Evolutionary conservation across 805 yeast genomes (phyloP).

Genomic region (baker's yeast (Saccharomyces cerevisiae)): DNA sequence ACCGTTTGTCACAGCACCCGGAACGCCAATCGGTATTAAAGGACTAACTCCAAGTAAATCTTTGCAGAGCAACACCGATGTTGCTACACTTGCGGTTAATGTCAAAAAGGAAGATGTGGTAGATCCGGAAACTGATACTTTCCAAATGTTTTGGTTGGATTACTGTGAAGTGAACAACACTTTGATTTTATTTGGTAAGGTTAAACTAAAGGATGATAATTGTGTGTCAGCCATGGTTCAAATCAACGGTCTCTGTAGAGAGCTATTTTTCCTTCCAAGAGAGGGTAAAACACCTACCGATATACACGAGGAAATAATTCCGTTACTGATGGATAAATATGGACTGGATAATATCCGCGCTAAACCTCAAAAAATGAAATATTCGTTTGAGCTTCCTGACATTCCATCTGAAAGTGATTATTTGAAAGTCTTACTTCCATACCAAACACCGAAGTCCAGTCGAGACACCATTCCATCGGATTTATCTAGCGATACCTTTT

Average conservation of each 20-base stretch:
- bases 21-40: conserved; percentile 18
- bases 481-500: conserved; percentile 66
- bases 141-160: conserved; percentile 86
- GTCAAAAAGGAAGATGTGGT: conserved; percentile 27
- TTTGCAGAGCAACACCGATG: conserved; percentile 3
- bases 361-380: conserved; percentile 64
- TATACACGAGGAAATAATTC: conserved; percentile 68
- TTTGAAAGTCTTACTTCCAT: conserved; percentile 70
- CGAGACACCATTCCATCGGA: conserved; percentile 48
- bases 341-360: conserved; percentile 58
- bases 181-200: conserved; percentile 73
- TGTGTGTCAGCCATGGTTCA: conserved; percentile 71
- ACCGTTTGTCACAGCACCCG: conserved; percentile 30
- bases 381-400: conserved; percentile 79
- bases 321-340: conserved; percentile 52
- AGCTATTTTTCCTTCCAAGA: conserved; percentile 72
- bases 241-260: conserved; percentile 59
- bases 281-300: conserved; percentile 50
- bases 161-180: conserved; percentile 68
- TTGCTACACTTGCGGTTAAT: conserved; percentile 12
- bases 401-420: conserved; percentile 74
- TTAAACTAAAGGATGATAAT: conserved; percentile 48
- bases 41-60: neutral
- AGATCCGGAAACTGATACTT: conserved; percentile 36
- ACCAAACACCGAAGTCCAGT: conserved; percentile 48